phyloP scores from a whole-genome alignment of 257 asterid species.

The Nicotiana attenuata region DNA sequence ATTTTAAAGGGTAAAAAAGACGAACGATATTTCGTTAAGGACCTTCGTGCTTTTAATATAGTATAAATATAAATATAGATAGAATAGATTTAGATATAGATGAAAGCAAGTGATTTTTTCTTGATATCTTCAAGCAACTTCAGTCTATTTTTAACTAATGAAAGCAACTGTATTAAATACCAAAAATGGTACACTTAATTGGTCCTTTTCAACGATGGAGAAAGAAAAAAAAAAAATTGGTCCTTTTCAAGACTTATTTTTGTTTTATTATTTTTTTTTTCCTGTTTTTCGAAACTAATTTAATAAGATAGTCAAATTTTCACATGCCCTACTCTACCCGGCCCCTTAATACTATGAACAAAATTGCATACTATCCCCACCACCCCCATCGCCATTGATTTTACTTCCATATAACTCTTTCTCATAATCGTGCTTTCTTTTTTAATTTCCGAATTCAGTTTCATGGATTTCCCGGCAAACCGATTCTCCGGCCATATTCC shows the following conservation, averaged over 20 bases:
- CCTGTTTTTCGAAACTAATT: background rate
- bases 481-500: background rate
- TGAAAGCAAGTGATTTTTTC: background rate
- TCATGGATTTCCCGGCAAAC: background rate
- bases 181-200: too few species aligned
- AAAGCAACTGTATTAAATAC: background rate
- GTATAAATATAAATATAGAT: too few species aligned
- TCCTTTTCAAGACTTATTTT: too few species aligned
- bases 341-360: background rate
- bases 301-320: background rate
- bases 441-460: background rate
- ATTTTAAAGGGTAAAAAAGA: too few species aligned
- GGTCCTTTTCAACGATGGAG: too few species aligned
- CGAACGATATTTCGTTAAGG: too few species aligned
- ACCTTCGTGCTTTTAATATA: too few species aligned
- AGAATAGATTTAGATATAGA: too few species aligned
- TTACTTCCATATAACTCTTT: background rate
- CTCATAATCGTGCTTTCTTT: background rate
- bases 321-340: background rate
- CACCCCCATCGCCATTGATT: background rate
- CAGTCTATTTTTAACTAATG: background rate
- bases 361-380: background rate
- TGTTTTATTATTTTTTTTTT: too few species aligned
- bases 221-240: too few species aligned
- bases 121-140: background rate